These are phyloP conservation scores for Olyra latifolia DNA, from an alignment of 176 grass and related monocot species.

Conservation along the genomic window DNA sequence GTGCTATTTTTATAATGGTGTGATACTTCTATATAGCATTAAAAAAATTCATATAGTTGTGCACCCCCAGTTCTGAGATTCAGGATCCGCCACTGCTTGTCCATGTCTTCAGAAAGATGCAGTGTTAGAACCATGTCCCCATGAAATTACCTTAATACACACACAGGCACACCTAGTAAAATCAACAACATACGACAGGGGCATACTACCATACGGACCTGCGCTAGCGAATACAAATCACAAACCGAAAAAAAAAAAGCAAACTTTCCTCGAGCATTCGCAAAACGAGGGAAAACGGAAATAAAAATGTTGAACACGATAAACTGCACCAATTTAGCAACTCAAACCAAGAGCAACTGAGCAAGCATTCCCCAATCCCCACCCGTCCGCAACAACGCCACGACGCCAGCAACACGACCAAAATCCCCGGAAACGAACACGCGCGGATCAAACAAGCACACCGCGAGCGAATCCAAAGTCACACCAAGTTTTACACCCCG, in stretches of 20 bases:
- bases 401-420: not conserved
- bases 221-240: not conserved
- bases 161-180: not conserved
- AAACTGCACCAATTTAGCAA: not conserved
- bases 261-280: slow-evolving; percentile 7
- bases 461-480: not conserved
- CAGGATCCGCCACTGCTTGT: too few relatives aligned
- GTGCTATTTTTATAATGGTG: too few relatives aligned
- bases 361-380: not conserved
- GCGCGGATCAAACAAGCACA: slow-evolving; percentile 4
- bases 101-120: not conserved
- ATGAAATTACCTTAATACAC: not conserved
- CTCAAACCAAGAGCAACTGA: not conserved
- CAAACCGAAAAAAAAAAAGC: not conserved
- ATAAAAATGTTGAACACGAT: not conserved
- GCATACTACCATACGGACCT: not conserved
- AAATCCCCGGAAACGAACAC: not conserved
- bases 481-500: not conserved
- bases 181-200: slow-evolving; percentile 2
- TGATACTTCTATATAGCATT: too few relatives aligned
- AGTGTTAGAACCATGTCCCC: slow-evolving; percentile 10
- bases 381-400: not conserved
- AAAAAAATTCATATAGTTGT: too few relatives aligned
- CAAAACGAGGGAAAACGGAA: not conserved
- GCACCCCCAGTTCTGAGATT: too few relatives aligned